phyloP scores from a whole-genome alignment of 208 protist species.

The Phytomonas sp. region DNA sequence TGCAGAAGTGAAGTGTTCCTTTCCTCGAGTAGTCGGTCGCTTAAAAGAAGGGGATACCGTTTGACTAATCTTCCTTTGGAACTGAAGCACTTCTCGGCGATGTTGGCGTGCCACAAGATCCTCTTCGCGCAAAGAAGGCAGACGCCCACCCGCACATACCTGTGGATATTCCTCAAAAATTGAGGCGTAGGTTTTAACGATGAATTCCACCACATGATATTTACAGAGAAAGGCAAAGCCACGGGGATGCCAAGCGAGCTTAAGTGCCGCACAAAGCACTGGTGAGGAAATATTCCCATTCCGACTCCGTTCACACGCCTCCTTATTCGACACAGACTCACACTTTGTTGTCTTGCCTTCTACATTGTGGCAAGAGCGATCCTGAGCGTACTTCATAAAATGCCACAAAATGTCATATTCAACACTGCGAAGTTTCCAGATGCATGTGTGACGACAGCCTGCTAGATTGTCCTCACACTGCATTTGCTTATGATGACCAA shows the following conservation, averaged over 20 bases:
- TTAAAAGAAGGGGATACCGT: neutral
- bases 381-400: slow-evolving; percentile 7
- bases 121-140: neutral
- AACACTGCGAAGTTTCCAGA: slow-evolving; percentile 11
- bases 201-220: slow-evolving; percentile 24
- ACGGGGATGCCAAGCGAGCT: slow-evolving; percentile 46
- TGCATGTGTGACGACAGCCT: slow-evolving; percentile 7
- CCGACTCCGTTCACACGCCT: too few species aligned
- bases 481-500: slow-evolving; percentile 13
- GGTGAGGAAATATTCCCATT: slow-evolving; percentile 13
- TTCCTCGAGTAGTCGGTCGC: neutral
- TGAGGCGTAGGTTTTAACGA: slow-evolving; percentile 44
- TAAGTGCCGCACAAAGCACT: slow-evolving; percentile 48
- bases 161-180: slow-evolving; percentile 27
- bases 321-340: neutral
- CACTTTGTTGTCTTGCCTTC: neutral
- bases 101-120: neutral
- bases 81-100: neutral
- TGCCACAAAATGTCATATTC: slow-evolving; percentile 18
- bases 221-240: slow-evolving; percentile 54
- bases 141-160: neutral
- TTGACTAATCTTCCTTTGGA: neutral
- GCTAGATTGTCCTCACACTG: slow-evolving; percentile 27
- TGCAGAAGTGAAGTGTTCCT: neutral
- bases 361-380: neutral